Evolutionary conservation across 345 rosid species (phyloP), one percentile per base, ranked within the genome.

Genomic region (Pistacia integerrima): DNA sequence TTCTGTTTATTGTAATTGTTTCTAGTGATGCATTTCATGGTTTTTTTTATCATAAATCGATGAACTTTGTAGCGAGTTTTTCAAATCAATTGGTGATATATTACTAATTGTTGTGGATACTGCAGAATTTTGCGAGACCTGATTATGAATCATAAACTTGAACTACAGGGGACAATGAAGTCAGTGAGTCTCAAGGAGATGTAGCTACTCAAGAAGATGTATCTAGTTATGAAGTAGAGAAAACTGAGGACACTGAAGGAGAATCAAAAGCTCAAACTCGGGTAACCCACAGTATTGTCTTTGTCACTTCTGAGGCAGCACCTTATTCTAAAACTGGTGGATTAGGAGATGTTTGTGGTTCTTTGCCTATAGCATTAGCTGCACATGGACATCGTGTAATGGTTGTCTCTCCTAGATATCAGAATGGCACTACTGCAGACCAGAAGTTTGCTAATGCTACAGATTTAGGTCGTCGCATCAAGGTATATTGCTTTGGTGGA

Each of bases 241-340:
- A 86, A 85, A 36, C 57, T 61, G 84, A 68, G 10, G 85, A 79
- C 63, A 55, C 68, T 17, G 84, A 79, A 67, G 72, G 82, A 68
- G 64, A 73, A 68, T 81, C 80, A n/a, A 85, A 70, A 35, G 55
- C 49, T 1, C 36, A 63, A 78, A 84, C 82, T 51, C 83, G 76
- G 74, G 70, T 88, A 44, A 78, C 75, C 57, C 62, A 90, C 79
- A 93, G 82, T 61, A 77, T 93, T 17, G 83, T 93, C n/a, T 91
- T 93, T 81, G 97, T 96, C 62, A 87, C 98, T 2, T 83, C 99
- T 1, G 99, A 96, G 83, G 99, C 98, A 0, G 92, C 94, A 72
- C 99, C 98, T n/a, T 96, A 90, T 82, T 96, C 99, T 0, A 96
- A 96, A 83, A 93, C 99, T 1, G 99, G 99, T 66, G 98, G 99